phyloP scores from a whole-genome alignment of 1,284 basidiomycete species.

The Ganoderma lucidum region DNA sequence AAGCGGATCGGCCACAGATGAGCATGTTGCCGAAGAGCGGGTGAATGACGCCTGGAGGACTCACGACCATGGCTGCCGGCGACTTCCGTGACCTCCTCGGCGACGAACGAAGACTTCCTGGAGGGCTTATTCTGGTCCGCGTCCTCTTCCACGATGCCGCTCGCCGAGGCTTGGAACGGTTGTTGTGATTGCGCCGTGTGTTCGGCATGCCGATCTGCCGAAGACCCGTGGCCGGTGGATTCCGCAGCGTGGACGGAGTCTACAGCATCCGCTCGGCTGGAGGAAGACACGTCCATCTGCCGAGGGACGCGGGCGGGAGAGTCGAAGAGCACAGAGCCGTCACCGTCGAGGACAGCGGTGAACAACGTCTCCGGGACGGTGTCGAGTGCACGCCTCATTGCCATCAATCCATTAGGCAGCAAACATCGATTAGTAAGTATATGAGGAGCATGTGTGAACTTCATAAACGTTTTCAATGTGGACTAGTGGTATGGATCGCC shows the following conservation, averaged over 20 bases:
- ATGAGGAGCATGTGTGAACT: background rate
- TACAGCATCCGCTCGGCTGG: constrained; percentile 30
- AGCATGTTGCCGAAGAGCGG: background rate
- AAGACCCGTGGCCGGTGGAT: constrained; percentile 28
- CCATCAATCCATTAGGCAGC: constrained; percentile 2
- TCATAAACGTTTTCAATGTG: background rate
- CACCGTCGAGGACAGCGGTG: constrained; percentile 16
- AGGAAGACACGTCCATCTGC: constrained; percentile 25
- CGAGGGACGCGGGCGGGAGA: constrained; percentile 2
- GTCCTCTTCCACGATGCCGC: constrained; percentile 19
- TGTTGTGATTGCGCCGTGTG: constrained; percentile 26
- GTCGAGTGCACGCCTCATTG: background rate
- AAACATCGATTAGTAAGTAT: background rate
- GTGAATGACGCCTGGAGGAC: constrained; percentile 9
- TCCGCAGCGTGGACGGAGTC: constrained; percentile 26
- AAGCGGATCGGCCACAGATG: background rate
- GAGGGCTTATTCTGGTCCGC: constrained; percentile 23
- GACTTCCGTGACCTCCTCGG: constrained; percentile 19
- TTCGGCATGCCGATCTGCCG: constrained; percentile 34
- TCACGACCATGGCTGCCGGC: constrained; percentile 21
- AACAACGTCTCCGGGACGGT: constrained; percentile 3
- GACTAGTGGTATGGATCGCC: background rate
- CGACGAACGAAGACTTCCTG: constrained; percentile 30
- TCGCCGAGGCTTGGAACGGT: constrained; percentile 26
- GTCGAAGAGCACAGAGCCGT: constrained; percentile 2